Evolutionary conservation across 1,284 basidiomycete genomes (phyloP).

Genomic region (Tetrapyrgos nigripes): DNA sequence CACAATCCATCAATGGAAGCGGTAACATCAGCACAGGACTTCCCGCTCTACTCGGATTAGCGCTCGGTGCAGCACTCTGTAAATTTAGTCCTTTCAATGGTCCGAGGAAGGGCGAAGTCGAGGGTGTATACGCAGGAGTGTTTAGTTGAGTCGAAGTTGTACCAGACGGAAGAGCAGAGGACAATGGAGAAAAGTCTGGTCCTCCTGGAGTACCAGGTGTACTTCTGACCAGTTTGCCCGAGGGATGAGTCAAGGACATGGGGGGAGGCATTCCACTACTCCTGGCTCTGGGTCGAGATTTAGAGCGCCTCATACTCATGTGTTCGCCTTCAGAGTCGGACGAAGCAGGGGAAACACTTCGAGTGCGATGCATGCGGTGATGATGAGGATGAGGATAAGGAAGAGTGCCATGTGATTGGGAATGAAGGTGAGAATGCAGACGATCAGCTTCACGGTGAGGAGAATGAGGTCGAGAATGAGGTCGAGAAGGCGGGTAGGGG

Average conservation of each 20-base stretch:
- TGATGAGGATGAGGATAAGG: slow-evolving; percentile 49
- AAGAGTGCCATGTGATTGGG: slow-evolving; percentile 37
- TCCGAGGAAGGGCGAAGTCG: slow-evolving; percentile 86
- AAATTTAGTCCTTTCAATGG: slow-evolving; percentile 80
- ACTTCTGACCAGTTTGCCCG: not conserved
- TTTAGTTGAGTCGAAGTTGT: slow-evolving; percentile 4
- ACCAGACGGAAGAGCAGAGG: not conserved
- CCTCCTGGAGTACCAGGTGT: not conserved
- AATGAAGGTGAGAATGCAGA: slow-evolving; percentile 4
- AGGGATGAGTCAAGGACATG: not conserved
- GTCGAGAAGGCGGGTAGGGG: slow-evolving; percentile 9
- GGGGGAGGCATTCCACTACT: not conserved
- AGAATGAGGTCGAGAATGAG: slow-evolving; percentile 14
- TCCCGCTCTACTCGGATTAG: slow-evolving; percentile 45
- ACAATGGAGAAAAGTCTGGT: not conserved
- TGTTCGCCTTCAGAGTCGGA: slow-evolving; percentile 61
- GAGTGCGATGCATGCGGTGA: slow-evolving; percentile 23
- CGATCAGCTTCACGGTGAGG: slow-evolving; percentile 3
- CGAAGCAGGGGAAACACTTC: slow-evolving; percentile 70
- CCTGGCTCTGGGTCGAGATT: not conserved
- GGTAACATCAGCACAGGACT: slow-evolving; percentile 42
- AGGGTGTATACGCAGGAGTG: slow-evolving; percentile 56
- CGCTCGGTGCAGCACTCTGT: slow-evolving; percentile 65
- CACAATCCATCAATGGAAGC: slow-evolving; percentile 24
- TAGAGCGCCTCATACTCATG: not conserved